Evolutionary conservation across 495 filamentous ascomycete species (phyloP).

Genomic region (Amniculicola lignicola): DNA sequence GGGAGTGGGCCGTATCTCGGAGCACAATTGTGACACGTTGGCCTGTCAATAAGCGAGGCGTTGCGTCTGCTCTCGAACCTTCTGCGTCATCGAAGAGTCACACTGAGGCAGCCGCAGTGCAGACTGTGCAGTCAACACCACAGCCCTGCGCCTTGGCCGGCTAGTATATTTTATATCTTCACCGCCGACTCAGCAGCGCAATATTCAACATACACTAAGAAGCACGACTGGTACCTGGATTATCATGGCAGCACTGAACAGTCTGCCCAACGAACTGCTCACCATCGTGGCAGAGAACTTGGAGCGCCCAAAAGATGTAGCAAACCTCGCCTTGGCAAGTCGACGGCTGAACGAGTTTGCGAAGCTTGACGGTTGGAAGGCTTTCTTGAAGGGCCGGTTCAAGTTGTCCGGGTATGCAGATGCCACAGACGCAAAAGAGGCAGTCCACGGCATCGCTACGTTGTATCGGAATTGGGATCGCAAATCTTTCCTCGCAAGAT

Average conservation of each 20-base stretch:
- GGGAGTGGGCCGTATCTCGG: no score
- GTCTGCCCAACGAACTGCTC: constrained; percentile 63
- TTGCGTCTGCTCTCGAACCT: no score
- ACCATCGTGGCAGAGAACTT: constrained; percentile 54
- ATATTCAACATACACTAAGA: no score
- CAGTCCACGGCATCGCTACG: constrained; percentile 55
- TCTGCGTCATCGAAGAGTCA: no score
- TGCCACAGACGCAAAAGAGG: constrained; percentile 52
- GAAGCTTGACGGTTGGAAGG: constrained; percentile 54
- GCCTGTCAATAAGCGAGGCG: no score
- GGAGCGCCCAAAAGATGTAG: constrained; percentile 51
- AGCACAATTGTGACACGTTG: no score
- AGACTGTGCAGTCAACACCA: no score
- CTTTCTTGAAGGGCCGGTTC: constrained; percentile 55
- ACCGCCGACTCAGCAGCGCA: no score
- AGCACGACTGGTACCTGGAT: no score
- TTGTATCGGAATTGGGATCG: constrained; percentile 59
- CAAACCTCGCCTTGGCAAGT: constrained; percentile 51
- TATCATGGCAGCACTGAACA: constrained; percentile 40
- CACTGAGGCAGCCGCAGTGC: no score
- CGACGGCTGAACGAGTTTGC: constrained; percentile 51
- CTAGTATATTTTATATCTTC: no score
- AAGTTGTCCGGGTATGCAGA: constrained; percentile 42
- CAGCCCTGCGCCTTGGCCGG: no score
- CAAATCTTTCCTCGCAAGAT: constrained; percentile 55